Evolutionary conservation across 306 rosid species (phyloP).

Genomic region (Spatholobus suberectus): DNA sequence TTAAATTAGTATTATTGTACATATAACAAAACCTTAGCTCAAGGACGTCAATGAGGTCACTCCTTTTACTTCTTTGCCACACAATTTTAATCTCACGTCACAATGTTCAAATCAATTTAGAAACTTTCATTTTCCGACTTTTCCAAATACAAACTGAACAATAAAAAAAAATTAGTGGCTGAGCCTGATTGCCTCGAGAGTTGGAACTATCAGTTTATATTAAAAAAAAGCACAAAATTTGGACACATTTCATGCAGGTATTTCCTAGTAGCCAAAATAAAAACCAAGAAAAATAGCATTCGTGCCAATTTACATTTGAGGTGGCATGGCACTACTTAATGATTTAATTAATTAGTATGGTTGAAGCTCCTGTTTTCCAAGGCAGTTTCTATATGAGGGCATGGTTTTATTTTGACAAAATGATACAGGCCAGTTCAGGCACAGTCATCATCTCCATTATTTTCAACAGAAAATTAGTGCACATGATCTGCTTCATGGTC

Average conservation of each 20-base stretch:
- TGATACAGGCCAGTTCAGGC: constrained; percentile 64
- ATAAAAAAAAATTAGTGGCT: neutral
- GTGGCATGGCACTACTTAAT: neutral
- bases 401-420: constrained; percentile 29
- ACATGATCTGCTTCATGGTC: constrained; percentile 62
- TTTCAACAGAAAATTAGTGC: constrained; percentile 51
- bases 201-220: neutral
- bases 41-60: constrained; percentile 24
- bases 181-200: neutral
- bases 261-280: neutral
- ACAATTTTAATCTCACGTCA: neutral
- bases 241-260: constrained; percentile 36
- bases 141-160: neutral
- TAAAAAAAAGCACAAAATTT: neutral
- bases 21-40: constrained; percentile 21
- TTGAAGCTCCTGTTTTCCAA: neutral
- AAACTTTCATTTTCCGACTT: neutral
- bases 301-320: constrained; percentile 2
- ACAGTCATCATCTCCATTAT: constrained; percentile 55
- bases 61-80: neutral
- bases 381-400: constrained; percentile 16
- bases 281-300: neutral
- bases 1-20: constrained; percentile 3
- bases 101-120: neutral
- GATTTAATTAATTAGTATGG: neutral